Evolutionary conservation across 202 grass and related monocot species (phyloP).

Genomic region (Alloteropsis angusta): DNA sequence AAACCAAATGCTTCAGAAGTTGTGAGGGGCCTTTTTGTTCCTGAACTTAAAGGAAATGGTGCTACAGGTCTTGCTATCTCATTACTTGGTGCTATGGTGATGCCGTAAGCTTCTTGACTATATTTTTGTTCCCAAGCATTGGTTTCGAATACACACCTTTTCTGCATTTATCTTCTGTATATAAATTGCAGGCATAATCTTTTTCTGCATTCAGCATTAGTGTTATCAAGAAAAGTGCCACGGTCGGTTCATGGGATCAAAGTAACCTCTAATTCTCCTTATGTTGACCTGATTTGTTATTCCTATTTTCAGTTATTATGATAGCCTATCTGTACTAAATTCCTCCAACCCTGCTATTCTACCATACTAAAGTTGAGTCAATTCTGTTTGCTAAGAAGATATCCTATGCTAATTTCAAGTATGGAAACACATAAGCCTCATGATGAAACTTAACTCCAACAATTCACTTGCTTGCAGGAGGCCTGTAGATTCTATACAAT

Average conservation of each 20-base stretch:
- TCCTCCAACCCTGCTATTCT: neutral
- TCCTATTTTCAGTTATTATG: neutral
- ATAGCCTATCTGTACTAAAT: neutral
- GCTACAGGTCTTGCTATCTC: slow-evolving; percentile 87
- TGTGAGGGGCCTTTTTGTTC: slow-evolving; percentile 86
- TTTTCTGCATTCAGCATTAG: slow-evolving; percentile 96
- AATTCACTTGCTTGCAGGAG: slow-evolving; percentile 59
- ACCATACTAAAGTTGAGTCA: neutral
- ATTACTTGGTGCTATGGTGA: slow-evolving; percentile 97
- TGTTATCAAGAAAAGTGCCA: slow-evolving; percentile 94
- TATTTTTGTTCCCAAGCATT: neutral
- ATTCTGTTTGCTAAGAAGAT: neutral
- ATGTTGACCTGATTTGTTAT: neutral
- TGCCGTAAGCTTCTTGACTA: slow-evolving; percentile 68
- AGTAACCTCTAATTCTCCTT: slow-evolving; percentile 28
- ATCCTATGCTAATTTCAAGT: neutral
- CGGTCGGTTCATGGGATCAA: slow-evolving; percentile 80
- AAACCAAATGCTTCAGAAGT: slow-evolving; percentile 83
- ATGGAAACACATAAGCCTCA: neutral
- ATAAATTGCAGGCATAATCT: slow-evolving; percentile 80
- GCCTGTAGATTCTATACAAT: slow-evolving; percentile 87
- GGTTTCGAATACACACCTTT: neutral
- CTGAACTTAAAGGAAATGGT: slow-evolving; percentile 91
- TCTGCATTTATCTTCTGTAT: slow-evolving; percentile 4
- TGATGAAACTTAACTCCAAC: neutral